Evolutionary conservation across 345 rosid genomes (phyloP).

Genomic region (Fremontodendron californicum): DNA sequence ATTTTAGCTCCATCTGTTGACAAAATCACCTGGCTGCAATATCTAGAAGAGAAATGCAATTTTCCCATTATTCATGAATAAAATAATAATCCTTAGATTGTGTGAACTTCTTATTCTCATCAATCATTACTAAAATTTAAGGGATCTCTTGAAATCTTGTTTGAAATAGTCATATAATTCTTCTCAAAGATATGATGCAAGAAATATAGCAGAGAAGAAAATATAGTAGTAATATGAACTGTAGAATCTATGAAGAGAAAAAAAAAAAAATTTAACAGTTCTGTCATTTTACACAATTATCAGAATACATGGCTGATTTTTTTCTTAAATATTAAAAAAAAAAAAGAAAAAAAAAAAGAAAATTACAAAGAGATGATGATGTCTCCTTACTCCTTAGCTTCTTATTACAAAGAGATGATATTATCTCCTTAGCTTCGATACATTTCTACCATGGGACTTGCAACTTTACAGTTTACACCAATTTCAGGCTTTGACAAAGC

Average conservation of each 20-base stretch:
- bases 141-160: not conserved
- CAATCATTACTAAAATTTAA: not conserved
- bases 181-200: not conserved
- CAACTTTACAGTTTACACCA: constrained; percentile 3
- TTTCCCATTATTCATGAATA: not conserved
- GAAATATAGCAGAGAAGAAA: not conserved
- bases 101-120: not conserved
- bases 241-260: not conserved
- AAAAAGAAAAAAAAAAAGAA: not conserved
- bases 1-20: no score
- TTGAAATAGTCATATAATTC: not conserved
- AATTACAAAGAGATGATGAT: not conserved
- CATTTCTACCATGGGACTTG: not conserved
- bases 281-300: constrained; percentile 15
- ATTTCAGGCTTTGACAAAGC: not conserved
- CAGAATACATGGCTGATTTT: constrained; percentile 4
- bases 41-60: not conserved
- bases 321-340: not conserved
- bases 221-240: not conserved
- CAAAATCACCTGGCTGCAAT: no score
- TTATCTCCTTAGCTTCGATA: not conserved
- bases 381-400: not conserved
- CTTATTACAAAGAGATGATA: constrained; percentile 11
- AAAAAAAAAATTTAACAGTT: not conserved
- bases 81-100: not conserved